phyloP scores from a whole-genome alignment of 1,284 basidiomycete genomes.

The Trichosporon faecale region DNA sequence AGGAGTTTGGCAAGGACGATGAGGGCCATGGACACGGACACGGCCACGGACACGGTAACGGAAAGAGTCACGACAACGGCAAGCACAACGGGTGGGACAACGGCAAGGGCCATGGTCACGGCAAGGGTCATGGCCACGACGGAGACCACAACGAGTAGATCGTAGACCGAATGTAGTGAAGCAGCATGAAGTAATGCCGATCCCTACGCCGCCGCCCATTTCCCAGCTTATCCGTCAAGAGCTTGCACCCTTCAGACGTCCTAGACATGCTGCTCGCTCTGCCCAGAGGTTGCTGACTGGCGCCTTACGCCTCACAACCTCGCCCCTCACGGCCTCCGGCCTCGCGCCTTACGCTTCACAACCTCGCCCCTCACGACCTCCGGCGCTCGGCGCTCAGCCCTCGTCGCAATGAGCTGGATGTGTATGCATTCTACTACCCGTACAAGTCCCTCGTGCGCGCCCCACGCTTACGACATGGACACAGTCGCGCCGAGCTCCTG shows the following conservation, averaged over 20 bases:
- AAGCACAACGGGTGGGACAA: neutral
- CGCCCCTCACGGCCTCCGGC: too few species aligned
- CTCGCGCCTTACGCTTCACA: too few species aligned
- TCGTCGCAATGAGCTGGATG: slow-evolving; percentile 19
- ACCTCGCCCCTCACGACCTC: too few species aligned
- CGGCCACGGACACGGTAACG: neutral
- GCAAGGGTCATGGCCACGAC: neutral
- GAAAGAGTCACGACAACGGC: neutral
- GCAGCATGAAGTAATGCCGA: neutral
- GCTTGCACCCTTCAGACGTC: too few species aligned
- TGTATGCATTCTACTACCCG: slow-evolving; percentile 21
- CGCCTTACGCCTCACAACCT: too few species aligned
- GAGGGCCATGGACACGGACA: neutral
- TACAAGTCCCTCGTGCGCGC: neutral
- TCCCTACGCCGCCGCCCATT: too few species aligned
- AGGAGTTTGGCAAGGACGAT: slow-evolving; percentile 55
- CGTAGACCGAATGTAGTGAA: neutral
- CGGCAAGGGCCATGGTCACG: neutral
- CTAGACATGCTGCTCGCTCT: too few species aligned
- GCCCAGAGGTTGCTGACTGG: too few species aligned
- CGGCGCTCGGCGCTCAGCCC: neutral
- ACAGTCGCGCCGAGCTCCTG: slow-evolving; percentile 85
- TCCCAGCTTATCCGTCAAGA: too few species aligned
- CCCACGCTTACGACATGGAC: slow-evolving; percentile 55
- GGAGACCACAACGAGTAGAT: neutral